Evolutionary conservation across 306 rosid genomes (phyloP), one percentile per base, ranked within the genome.

Genomic region (Sesbania bispinosa): DNA sequence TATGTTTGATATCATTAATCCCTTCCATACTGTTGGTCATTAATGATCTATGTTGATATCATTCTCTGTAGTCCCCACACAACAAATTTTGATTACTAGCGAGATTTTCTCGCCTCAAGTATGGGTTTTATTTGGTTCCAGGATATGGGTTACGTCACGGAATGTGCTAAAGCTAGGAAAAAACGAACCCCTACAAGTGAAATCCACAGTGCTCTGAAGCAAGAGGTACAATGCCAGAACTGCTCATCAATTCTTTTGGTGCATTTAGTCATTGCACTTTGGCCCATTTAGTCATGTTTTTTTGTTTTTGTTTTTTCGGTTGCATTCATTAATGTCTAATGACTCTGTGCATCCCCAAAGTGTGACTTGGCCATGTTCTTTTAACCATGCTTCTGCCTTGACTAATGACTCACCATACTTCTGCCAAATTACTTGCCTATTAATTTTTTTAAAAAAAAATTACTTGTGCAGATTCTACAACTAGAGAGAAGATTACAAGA

Each of bases 401-500:
- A 11, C 45, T 68, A 15, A 33, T 76, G 43, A 23, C 60, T 63
- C 53, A 45, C 1, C 13, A 23, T 1, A 54, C n/a, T 45, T 71
- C 15, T 24, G 33, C 10, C 36, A 21, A 19, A 23, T 50, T 36
- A 54, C 71, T 10, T 43, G 53, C 13, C n/a, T 15, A 4, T 66
- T 77, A 36, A 0, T 11, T 69, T 3, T 14, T 62, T 39, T 21
- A 2, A 26, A 6, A 26, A 54, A 14, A 41, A 39, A 52, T 26
- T 64, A 24, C 52, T 62, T 43, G 7, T 76, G 67, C 83, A 95
- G 99, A 95, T 91, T 89, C 82, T 85, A 10, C 96, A 85, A 64
- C 90, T 91, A 50, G 99, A 95, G 76, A 85, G 79, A 77, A 88
- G 97, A 82, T 74, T 95, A 74, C 93, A 91, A 78, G 87, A 76